Conservation (phyloP, 2,329 filamentous ascomycete species). For the Colletotrichum tabaci region DNA sequence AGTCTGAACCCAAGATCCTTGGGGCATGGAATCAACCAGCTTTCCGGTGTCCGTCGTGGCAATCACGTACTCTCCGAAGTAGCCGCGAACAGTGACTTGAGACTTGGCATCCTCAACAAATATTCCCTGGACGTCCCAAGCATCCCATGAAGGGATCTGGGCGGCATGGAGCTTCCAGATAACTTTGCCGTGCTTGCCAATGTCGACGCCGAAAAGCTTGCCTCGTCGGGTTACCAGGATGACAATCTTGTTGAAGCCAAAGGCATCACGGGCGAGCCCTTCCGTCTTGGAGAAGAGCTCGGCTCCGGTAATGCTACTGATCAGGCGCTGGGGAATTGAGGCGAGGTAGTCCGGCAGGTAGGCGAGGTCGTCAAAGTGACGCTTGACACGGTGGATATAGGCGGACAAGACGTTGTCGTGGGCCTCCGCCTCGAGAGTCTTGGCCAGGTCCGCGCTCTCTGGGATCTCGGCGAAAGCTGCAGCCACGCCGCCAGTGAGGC, state of each 20-base stretch:
- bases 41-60: slow-evolving; percentile 69
- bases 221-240: slow-evolving; percentile 86
- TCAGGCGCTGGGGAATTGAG: slow-evolving; percentile 76
- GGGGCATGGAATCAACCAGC: slow-evolving; percentile 60
- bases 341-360: slow-evolving; percentile 82
- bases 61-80: slow-evolving; percentile 74
- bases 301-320: slow-evolving; percentile 75
- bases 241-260: slow-evolving; percentile 90
- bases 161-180: slow-evolving; percentile 81
- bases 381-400: slow-evolving; percentile 89
- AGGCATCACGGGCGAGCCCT: slow-evolving; percentile 77
- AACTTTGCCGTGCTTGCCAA: slow-evolving; percentile 79
- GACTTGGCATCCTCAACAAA: slow-evolving; percentile 71
- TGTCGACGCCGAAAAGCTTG: slow-evolving; percentile 84
- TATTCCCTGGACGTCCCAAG: slow-evolving; percentile 79
- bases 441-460: slow-evolving; percentile 80
- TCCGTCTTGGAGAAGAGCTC: slow-evolving; percentile 60
- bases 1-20: slow-evolving; percentile 57
- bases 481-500: slow-evolving; percentile 83
- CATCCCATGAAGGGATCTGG: slow-evolving; percentile 67
- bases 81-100: slow-evolving; percentile 70
- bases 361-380: slow-evolving; percentile 84
- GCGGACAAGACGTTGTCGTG: slow-evolving; percentile 84
- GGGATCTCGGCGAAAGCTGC: slow-evolving; percentile 86
- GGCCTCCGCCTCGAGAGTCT: slow-evolving; percentile 87